Evolutionary conservation across 495 filamentous ascomycete species (phyloP).

Genomic region (Bombardia bombarda): DNA sequence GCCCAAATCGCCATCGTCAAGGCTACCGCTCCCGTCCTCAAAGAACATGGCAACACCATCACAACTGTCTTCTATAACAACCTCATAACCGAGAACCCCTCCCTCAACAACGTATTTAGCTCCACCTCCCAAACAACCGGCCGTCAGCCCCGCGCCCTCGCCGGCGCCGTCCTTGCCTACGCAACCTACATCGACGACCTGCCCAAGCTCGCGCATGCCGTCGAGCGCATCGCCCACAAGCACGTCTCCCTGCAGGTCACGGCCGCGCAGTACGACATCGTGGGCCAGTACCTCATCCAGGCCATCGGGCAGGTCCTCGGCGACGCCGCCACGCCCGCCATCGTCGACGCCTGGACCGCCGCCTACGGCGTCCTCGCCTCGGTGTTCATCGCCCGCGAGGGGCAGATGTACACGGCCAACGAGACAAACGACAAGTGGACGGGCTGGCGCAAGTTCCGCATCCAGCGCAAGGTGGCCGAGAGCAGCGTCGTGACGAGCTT

Average conservation of each 20-base stretch:
- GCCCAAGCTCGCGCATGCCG: constrained; percentile 46
- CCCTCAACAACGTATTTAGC: constrained; percentile 60
- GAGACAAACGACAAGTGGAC: constrained; percentile 44
- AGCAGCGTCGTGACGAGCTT: constrained; percentile 54
- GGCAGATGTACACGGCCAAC: constrained; percentile 49
- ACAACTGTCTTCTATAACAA: constrained; percentile 62
- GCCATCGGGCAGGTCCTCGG: constrained; percentile 63
- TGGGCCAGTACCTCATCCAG: constrained; percentile 58
- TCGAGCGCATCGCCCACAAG: constrained; percentile 70
- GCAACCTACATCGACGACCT: constrained; percentile 66
- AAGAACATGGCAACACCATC: constrained; percentile 57
- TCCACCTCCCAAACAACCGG: constrained; percentile 30
- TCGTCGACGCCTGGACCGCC: constrained; percentile 57
- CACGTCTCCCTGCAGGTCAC: constrained; percentile 64
- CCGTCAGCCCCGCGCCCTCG: constrained; percentile 58
- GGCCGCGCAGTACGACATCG: constrained; percentile 60
- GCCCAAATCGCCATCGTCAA: constrained; percentile 47
- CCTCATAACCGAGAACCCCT: constrained; percentile 53
- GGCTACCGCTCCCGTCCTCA: constrained; percentile 53
- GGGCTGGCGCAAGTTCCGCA: constrained; percentile 59
- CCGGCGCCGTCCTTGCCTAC: constrained; percentile 59
- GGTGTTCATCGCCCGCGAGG: constrained; percentile 58
- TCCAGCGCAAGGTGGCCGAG: constrained; percentile 52
- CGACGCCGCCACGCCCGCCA: constrained; percentile 55
- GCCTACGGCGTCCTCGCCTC: constrained; percentile 59